A percentile compares a stretch with the other conserved stretches of the same genome.
Conservation (phyloP, 345 rosid species). For the Streptanthus diversifolius region DNA sequence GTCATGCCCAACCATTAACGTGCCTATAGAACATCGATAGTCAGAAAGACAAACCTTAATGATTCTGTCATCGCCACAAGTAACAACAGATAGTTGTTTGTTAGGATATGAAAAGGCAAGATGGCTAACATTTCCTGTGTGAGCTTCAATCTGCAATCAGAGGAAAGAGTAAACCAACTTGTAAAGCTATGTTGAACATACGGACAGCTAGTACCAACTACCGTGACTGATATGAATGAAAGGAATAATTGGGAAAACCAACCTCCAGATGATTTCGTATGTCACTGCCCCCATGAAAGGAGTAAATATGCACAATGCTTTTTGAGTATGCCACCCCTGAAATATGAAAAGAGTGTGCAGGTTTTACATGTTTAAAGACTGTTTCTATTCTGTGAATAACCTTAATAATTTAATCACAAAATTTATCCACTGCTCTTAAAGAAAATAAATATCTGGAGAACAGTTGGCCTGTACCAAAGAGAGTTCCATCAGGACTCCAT, state of each 20-base stretch:
- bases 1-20: conserved; percentile 1
- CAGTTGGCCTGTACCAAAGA: conserved; percentile 53
- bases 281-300: conserved; percentile 62
- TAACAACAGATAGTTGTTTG: conserved; percentile 63
- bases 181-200: background rate
- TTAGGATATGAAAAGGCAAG: conserved; percentile 74
- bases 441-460: background rate
- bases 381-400: background rate
- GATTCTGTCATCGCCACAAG: conserved; percentile 79
- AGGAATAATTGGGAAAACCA: conserved; percentile 25
- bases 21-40: background rate
- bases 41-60: conserved; percentile 57
- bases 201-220: background rate
- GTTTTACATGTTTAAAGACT: background rate
- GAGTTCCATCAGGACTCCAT: conserved; percentile 87
- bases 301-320: conserved; percentile 71
- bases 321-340: conserved; percentile 89
- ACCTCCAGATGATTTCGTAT: conserved; percentile 72
- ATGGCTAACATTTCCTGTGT: conserved; percentile 77
- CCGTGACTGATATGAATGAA: background rate
- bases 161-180: background rate
- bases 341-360: conserved; percentile 19
- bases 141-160: conserved; percentile 72
- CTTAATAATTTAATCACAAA: background rate
- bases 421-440: background rate